A percentile compares a stretch with the other conserved stretches of the same genome.
phyloP scores from a whole-genome alignment of 768 basidiomycete species.

The Lactifluus hygrophoroides region DNA sequence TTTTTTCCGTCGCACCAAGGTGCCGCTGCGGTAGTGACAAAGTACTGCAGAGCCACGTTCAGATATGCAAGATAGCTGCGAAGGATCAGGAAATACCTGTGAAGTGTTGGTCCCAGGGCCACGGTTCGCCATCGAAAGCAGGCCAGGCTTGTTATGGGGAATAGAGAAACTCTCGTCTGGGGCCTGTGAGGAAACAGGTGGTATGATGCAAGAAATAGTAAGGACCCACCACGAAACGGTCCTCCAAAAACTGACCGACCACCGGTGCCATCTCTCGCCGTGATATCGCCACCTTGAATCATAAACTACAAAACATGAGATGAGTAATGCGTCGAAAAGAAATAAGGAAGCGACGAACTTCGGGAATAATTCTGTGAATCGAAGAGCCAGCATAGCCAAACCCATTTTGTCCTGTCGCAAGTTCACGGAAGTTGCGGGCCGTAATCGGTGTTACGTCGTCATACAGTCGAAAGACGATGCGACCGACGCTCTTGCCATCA shows the following conservation, averaged over 20 bases:
- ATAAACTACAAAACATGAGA: slow-evolving; percentile 57
- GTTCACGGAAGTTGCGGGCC: slow-evolving; percentile 47
- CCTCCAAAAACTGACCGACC: slow-evolving; percentile 83
- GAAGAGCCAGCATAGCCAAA: slow-evolving; percentile 39
- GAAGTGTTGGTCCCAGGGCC: slow-evolving; percentile 77
- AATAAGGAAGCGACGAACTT: slow-evolving; percentile 33
- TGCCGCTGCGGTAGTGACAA: slow-evolving; percentile 67
- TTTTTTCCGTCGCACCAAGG: slow-evolving; percentile 62
- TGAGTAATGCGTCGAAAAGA: background rate
- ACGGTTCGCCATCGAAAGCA: slow-evolving; percentile 85
- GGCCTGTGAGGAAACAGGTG: background rate
- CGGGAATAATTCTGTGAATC: slow-evolving; percentile 58
- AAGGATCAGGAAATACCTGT: slow-evolving; percentile 39
- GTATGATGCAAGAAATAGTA: background rate
- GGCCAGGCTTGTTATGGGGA: slow-evolving; percentile 52
- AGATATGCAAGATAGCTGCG: background rate
- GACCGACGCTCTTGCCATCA: slow-evolving; percentile 25
- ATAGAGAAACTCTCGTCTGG: slow-evolving; percentile 65
- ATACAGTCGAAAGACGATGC: slow-evolving; percentile 49
- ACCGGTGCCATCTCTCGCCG: slow-evolving; percentile 62
- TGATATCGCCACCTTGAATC: slow-evolving; percentile 87
- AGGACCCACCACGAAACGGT: slow-evolving; percentile 57
- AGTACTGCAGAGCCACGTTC: slow-evolving; percentile 41
- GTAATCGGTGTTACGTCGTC: slow-evolving; percentile 42
- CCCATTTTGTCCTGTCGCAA: slow-evolving; percentile 42